phyloP scores from a whole-genome alignment of 495 filamentous ascomycete genomes.

The Penicillium steckii region DNA sequence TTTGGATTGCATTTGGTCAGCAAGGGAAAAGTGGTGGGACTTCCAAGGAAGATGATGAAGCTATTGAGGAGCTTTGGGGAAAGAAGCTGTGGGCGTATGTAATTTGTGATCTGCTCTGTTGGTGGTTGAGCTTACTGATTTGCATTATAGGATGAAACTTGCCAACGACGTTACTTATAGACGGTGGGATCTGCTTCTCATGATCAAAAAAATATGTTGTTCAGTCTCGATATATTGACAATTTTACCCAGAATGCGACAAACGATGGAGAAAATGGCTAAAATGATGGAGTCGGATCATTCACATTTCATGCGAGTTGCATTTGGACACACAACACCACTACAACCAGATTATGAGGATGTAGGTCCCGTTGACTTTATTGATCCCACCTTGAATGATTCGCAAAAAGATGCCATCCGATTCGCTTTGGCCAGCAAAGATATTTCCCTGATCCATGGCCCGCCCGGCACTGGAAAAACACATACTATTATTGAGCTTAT shows the following conservation, averaged over 20 bases:
- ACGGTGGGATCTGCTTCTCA: constrained; percentile 46
- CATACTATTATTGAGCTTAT: constrained; percentile 96
- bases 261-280: constrained; percentile 76
- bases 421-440: constrained; percentile 84
- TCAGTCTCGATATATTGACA: constrained; percentile 4
- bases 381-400: constrained; percentile 79
- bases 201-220: too few species aligned
- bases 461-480: constrained; percentile 95
- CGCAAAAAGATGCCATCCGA: constrained; percentile 84
- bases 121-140: background rate
- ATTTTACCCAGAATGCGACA: constrained; percentile 71
- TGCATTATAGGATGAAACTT: constrained; percentile 67
- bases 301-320: constrained; percentile 76
- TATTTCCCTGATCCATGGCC: constrained; percentile 91
- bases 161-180: constrained; percentile 93
- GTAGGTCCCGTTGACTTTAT: constrained; percentile 69
- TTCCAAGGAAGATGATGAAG: constrained; percentile 54
- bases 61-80: constrained; percentile 56
- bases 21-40: constrained; percentile 44
- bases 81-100: constrained; percentile 64
- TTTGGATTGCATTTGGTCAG: constrained; percentile 70
- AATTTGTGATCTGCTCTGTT: constrained; percentile 2
- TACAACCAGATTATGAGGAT: constrained; percentile 45
- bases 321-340: constrained; percentile 61
- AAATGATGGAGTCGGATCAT: constrained; percentile 68